phyloP scores from a whole-genome alignment of 768 basidiomycete genomes.

The Dioszegia crocea region DNA sequence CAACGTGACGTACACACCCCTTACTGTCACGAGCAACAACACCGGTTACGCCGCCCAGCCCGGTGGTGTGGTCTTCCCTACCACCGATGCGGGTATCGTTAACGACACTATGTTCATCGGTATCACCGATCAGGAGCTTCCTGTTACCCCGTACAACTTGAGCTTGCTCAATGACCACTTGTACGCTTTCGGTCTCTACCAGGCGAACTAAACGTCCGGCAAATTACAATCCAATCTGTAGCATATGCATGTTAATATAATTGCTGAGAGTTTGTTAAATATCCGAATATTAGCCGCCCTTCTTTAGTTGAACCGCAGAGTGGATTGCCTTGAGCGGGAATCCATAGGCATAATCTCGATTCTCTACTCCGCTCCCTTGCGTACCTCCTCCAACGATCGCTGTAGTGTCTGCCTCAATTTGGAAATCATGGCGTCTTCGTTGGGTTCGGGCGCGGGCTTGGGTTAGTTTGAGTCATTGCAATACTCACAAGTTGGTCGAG shows the following conservation, averaged over 20 bases:
- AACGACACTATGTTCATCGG: conserved; percentile 61
- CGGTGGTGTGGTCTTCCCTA: conserved; percentile 53
- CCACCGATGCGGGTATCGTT: conserved; percentile 50
- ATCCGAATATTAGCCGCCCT: too few relatives aligned
- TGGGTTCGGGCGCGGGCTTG: conserved; percentile 36
- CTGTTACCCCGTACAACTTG: conserved; percentile 60
- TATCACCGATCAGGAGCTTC: conserved; percentile 55
- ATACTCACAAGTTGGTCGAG: conserved; percentile 31
- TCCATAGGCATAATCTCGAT: too few relatives aligned
- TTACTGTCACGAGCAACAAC: conserved; percentile 52
- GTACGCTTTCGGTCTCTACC: conserved; percentile 52
- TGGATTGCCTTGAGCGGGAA: too few relatives aligned
- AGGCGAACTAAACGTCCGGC: conserved; percentile 13
- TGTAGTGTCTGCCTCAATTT: conserved; percentile 32
- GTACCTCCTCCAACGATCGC: conserved; percentile 28
- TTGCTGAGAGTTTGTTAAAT: too few relatives aligned
- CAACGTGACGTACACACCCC: conserved; percentile 60
- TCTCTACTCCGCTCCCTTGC: conserved; percentile 33
- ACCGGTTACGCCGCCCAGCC: conserved; percentile 57
- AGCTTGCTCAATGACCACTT: conserved; percentile 57
- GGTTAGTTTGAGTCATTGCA: background rate
- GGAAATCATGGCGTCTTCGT: conserved; percentile 31
- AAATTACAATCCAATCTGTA: background rate
- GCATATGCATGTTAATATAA: too few relatives aligned
- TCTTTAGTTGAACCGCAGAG: too few relatives aligned